Conservation (phyloP, 805 yeast species). For the Kodamaea nitidulidarum region DNA sequence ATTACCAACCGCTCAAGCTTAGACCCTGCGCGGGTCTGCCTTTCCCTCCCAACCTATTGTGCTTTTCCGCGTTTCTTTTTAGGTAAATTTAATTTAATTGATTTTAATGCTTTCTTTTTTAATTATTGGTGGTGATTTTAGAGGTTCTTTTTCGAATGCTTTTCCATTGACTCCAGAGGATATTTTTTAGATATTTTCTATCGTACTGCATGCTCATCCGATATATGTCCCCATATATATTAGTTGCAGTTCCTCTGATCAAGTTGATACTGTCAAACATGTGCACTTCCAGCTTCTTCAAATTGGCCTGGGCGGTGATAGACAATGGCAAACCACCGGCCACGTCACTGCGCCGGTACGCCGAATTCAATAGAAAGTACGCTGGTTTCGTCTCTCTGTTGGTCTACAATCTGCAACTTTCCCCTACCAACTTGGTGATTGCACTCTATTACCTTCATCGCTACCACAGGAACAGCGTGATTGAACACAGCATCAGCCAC, state of each 20-base stretch:
- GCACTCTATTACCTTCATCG: slow-evolving; percentile 23
- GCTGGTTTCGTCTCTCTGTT: slow-evolving; percentile 14
- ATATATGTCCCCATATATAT: not conserved
- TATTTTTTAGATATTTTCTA: not conserved
- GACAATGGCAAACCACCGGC: not conserved
- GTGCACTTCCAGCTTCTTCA: slow-evolving; percentile 8
- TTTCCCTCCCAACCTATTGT: not conserved
- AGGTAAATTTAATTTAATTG: not conserved
- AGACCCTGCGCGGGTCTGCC: not conserved
- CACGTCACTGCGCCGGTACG: slow-evolving; percentile 2
- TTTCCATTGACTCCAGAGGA: not conserved
- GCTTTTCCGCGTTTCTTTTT: not conserved
- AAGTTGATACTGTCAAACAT: not conserved
- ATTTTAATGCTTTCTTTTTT: slow-evolving; percentile 1
- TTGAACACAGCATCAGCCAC: slow-evolving; percentile 3
- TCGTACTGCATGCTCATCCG: not conserved
- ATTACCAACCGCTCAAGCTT: too few species aligned
- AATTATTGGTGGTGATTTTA: not conserved
- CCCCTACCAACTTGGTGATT: slow-evolving; percentile 20
- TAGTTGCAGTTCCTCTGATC: not conserved
- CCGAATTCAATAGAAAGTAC: slow-evolving; percentile 12
- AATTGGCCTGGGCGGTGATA: slow-evolving; percentile 14
- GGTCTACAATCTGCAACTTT: slow-evolving; percentile 20
- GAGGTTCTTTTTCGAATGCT: slow-evolving; percentile 1
- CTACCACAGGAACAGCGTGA: slow-evolving; percentile 14